phyloP scores from a whole-genome alignment of 306 rosid genomes.

The Medicago lupulina region DNA sequence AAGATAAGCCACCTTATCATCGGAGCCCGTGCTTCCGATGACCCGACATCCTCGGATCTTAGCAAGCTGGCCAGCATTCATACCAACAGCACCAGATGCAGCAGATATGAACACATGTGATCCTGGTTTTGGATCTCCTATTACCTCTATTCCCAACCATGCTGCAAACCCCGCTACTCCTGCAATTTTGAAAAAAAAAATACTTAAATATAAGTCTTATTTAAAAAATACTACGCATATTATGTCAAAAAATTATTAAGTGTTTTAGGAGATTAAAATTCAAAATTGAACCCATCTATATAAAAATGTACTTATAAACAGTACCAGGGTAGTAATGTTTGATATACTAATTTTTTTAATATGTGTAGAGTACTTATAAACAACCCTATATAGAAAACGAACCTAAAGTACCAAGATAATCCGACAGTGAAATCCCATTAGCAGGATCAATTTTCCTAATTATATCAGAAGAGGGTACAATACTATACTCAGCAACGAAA shows the following conservation, averaged over 20 bases:
- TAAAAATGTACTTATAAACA: no score
- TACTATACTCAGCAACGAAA: slow-evolving; percentile 51
- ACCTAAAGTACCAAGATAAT: slow-evolving; percentile 56
- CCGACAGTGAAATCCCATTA: slow-evolving; percentile 52
- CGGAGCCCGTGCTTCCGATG: slow-evolving; percentile 64
- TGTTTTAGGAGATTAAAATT: no score
- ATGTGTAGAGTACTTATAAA: no score
- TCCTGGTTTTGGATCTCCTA: slow-evolving; percentile 59
- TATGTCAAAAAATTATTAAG: no score
- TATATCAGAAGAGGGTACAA: slow-evolving; percentile 44
- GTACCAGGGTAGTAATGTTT: no score
- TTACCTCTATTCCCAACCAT: slow-evolving; percentile 62
- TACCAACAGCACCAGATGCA: slow-evolving; percentile 70
- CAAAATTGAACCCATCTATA: no score
- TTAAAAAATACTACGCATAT: background rate
- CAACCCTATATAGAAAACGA: background rate
- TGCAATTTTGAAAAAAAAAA: slow-evolving; percentile 10
- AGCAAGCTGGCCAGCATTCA: slow-evolving; percentile 68
- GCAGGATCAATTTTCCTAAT: slow-evolving; percentile 45
- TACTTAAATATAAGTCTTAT: no score
- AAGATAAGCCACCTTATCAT: slow-evolving; percentile 50
- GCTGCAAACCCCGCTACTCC: slow-evolving; percentile 73
- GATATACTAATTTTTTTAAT: no score
- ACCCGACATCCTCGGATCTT: slow-evolving; percentile 71
- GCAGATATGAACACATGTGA: slow-evolving; percentile 67